Evolutionary conservation across 352 stramenopile genomes (phyloP).

Genomic region (Pythium phragmiticola): DNA sequence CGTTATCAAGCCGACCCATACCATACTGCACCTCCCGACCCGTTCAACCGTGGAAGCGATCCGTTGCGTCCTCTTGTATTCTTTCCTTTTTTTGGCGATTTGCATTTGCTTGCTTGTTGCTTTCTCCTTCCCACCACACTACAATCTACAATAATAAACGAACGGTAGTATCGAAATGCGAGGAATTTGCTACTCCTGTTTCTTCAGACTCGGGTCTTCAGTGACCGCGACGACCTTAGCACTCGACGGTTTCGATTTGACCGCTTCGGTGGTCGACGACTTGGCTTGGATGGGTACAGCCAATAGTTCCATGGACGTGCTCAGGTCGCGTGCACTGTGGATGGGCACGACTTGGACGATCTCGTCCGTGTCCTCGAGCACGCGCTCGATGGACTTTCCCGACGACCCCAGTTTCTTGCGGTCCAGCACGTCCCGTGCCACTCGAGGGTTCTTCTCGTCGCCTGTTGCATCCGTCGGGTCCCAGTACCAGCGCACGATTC

Average conservation of each 20-base stretch:
- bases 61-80: background rate
- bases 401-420: background rate
- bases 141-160: too few relatives aligned
- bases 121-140: background rate
- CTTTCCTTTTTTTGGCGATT: background rate
- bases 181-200: too few relatives aligned
- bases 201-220: background rate
- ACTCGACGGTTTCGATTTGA: background rate
- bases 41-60: constrained; percentile 9
- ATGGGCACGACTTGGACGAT: constrained; percentile 33
- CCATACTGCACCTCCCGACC: background rate
- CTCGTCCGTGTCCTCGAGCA: constrained; percentile 30
- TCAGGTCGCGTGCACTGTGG: constrained; percentile 40
- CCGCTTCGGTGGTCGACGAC: constrained; percentile 1
- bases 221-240: constrained; percentile 10
- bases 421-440: constrained; percentile 12
- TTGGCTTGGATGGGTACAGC: constrained; percentile 8
- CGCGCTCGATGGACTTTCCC: background rate
- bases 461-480: constrained; percentile 20
- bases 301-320: background rate
- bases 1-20: background rate
- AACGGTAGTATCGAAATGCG: too few relatives aligned
- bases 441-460: constrained; percentile 11
- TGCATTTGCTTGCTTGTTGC: constrained; percentile 1
- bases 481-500: constrained; percentile 65